These are phyloP conservation scores for Parasitella parasitica DNA, from an alignment of 371 early-diverging fungal species.

Conservation along the genomic window DNA sequence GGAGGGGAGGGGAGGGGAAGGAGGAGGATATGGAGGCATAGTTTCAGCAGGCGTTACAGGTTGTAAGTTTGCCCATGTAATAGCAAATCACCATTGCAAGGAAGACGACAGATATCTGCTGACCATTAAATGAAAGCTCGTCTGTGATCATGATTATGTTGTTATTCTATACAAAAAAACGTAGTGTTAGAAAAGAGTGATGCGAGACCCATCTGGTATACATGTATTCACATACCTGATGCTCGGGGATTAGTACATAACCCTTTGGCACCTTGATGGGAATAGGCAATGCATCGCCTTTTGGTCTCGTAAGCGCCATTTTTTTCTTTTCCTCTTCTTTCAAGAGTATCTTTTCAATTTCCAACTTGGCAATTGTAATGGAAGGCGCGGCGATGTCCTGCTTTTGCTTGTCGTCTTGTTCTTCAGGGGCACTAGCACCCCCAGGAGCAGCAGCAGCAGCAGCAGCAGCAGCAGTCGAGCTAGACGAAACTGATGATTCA, in stretches of 20 bases:
- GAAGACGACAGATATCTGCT: conserved; percentile 48
- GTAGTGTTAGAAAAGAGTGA: background rate
- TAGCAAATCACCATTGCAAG: conserved; percentile 52
- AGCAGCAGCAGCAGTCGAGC: background rate
- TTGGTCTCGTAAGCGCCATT: background rate
- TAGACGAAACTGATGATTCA: background rate
- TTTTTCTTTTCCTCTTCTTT: background rate
- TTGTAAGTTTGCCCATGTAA: conserved; percentile 53
- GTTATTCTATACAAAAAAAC: conserved; percentile 25
- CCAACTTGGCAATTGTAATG: background rate
- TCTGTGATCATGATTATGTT: conserved; percentile 48
- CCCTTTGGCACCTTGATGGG: conserved; percentile 41
- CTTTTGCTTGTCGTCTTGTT: background rate
- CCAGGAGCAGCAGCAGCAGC: background rate
- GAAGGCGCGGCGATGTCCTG: background rate
- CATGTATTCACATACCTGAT: conserved; percentile 39
- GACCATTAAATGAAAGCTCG: conserved; percentile 51
- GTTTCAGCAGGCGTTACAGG: conserved; percentile 13
- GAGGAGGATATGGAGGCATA: background rate
- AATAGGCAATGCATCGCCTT: background rate
- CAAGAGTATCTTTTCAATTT: background rate
- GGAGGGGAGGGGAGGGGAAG: background rate
- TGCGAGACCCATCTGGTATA: too few relatives aligned
- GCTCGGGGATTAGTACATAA: conserved; percentile 45
- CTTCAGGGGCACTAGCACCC: background rate